These are phyloP conservation scores for Fusarium falciforme DNA, from an alignment of 2,329 filamentous ascomycete species.

Conservation along the genomic window DNA sequence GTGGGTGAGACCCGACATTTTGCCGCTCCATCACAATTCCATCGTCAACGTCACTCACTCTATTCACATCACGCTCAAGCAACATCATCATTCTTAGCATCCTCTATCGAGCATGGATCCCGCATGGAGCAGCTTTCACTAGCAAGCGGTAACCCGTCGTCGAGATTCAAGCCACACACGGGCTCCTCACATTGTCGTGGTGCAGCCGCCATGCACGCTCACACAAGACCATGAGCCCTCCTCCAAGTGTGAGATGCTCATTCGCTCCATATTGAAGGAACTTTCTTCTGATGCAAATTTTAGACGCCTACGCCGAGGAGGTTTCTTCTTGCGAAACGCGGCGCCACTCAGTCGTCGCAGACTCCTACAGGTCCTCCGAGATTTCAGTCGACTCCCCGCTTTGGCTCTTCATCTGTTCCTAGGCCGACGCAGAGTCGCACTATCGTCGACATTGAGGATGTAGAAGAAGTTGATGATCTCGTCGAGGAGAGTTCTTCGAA, in stretches of 20 bases:
- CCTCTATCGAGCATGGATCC: background rate
- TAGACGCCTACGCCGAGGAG: conserved; percentile 55
- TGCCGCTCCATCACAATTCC: conserved; percentile 11
- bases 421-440: conserved; percentile 44
- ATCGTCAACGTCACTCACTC: conserved; percentile 22
- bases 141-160: background rate
- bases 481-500: conserved; percentile 16
- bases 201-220: conserved; percentile 28
- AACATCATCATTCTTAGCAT: background rate
- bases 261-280: no score
- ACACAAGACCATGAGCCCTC: conserved; percentile 42
- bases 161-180: background rate
- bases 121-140: background rate
- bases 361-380: conserved; percentile 46
- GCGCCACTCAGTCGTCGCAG: conserved; percentile 48
- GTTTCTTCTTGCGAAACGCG: conserved; percentile 52
- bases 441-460: conserved; percentile 48
- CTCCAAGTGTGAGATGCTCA: conserved; percentile 37
- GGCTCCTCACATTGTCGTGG: conserved; percentile 1
- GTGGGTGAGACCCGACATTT: conserved; percentile 23
- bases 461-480: conserved; percentile 44
- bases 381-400: conserved; percentile 55
- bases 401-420: conserved; percentile 48
- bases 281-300: background rate
- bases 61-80: background rate